These are phyloP conservation scores for Penicillium sp. DNA, from an alignment of 2,329 filamentous ascomycete genomes.

Conservation along the genomic window DNA sequence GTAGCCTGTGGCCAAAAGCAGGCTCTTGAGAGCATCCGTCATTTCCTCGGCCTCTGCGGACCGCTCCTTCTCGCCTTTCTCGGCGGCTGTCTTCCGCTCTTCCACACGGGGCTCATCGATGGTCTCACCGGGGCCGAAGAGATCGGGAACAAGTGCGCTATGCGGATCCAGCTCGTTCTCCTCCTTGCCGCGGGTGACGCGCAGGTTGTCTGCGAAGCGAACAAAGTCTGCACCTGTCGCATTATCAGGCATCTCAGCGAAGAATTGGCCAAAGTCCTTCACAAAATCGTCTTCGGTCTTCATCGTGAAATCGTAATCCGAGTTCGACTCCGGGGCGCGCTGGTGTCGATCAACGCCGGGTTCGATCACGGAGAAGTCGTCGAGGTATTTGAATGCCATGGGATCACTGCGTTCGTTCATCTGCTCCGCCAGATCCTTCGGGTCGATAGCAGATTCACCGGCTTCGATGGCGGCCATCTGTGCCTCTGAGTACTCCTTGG, in stretches of 20 bases:
- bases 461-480: slow-evolving; percentile 80
- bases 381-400: slow-evolving; percentile 71
- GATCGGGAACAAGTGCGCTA: slow-evolving; percentile 51
- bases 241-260: slow-evolving; percentile 53
- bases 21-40: slow-evolving; percentile 46
- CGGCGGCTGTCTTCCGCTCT: slow-evolving; percentile 25
- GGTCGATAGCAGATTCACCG: slow-evolving; percentile 73
- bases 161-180: slow-evolving; percentile 51
- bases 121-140: slow-evolving; percentile 48
- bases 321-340: slow-evolving; percentile 51
- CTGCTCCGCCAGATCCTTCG: slow-evolving; percentile 71
- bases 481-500: slow-evolving; percentile 70
- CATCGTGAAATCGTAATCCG: slow-evolving; percentile 59
- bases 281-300: slow-evolving; percentile 62
- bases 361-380: slow-evolving; percentile 76
- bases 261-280: slow-evolving; percentile 55
- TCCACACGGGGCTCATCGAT: slow-evolving; percentile 31
- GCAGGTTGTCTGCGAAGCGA: slow-evolving; percentile 47
- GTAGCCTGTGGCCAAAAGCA: slow-evolving; percentile 60
- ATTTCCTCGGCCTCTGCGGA: slow-evolving; percentile 35
- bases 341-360: slow-evolving; percentile 73
- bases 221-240: slow-evolving; percentile 45
- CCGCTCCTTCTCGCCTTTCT: slow-evolving; percentile 30
- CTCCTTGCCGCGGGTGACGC: slow-evolving; percentile 52
- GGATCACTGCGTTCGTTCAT: slow-evolving; percentile 70